Conservation (phyloP, 495 filamentous ascomycete genomes). For the Daldinia concentrica region DNA sequence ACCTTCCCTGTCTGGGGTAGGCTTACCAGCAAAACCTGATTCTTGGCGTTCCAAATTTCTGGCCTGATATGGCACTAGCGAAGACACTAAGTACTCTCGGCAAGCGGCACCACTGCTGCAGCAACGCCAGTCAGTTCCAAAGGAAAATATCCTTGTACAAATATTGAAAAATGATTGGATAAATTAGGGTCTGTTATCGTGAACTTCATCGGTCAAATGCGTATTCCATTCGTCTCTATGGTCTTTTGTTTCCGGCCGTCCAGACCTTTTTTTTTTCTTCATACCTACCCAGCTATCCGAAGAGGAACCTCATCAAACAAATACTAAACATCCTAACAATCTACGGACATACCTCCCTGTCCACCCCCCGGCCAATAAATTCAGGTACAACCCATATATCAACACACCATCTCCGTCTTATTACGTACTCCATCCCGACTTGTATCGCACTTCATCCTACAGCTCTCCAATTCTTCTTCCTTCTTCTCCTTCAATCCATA, state of each 20-base stretch:
- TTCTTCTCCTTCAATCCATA: slow-evolving; percentile 25
- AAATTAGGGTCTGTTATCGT: slow-evolving; percentile 43
- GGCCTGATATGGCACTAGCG: slow-evolving; percentile 31
- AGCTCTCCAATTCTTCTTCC: slow-evolving; percentile 23
- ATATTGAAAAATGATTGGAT: slow-evolving; percentile 32
- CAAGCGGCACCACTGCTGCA: slow-evolving; percentile 34
- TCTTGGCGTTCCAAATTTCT: slow-evolving; percentile 38
- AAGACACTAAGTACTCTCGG: slow-evolving; percentile 17
- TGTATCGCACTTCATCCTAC: slow-evolving; percentile 19
- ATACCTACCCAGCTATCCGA: slow-evolving; percentile 3
- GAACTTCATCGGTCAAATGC: slow-evolving; percentile 42
- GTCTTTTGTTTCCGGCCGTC: slow-evolving; percentile 13
- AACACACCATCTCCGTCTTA: slow-evolving; percentile 11
- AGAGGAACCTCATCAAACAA: slow-evolving; percentile 23
- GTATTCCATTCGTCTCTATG: slow-evolving; percentile 5
- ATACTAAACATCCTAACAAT: slow-evolving; percentile 28
- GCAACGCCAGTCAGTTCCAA: slow-evolving; percentile 39
- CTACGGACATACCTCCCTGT: slow-evolving; percentile 17
- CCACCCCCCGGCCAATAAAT: slow-evolving; percentile 13
- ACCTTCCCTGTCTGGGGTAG: slow-evolving; percentile 27
- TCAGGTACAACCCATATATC: slow-evolving; percentile 37
- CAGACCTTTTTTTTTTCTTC: not conserved
- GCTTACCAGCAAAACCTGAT: slow-evolving; percentile 13
- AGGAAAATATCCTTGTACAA: slow-evolving; percentile 23
- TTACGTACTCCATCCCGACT: slow-evolving; percentile 37